Percentiles rank a stretch among this genome's conserved stretches.
phyloP scores from a whole-genome alignment of 2,329 filamentous ascomycete species.

The Aspergillus calidoustus region DNA sequence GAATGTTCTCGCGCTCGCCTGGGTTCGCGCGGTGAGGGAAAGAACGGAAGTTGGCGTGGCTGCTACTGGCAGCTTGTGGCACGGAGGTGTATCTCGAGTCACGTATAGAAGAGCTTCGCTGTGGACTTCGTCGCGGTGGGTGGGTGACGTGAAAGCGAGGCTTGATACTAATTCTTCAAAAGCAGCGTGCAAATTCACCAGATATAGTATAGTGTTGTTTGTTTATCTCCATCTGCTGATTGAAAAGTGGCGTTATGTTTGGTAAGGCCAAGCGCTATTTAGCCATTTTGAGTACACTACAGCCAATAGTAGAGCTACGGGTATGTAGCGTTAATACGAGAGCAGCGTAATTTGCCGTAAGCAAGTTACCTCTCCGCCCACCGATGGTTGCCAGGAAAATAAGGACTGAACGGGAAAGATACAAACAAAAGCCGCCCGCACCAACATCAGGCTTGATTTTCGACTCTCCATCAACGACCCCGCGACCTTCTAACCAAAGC shows the following conservation, averaged over 20 bases:
- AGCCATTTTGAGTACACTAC: not conserved
- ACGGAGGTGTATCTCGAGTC: not conserved
- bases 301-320: not conserved
- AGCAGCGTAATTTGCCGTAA: not conserved
- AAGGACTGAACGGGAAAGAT: conserved; percentile 34
- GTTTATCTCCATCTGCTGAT: conserved; percentile 1
- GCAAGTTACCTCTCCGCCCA: not conserved
- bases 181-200: conserved; percentile 19
- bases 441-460: conserved; percentile 17
- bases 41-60: not conserved
- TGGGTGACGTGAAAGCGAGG: not conserved
- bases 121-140: not conserved
- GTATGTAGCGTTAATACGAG: not conserved
- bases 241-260: not conserved
- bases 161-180: conserved; percentile 6
- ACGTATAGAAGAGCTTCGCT: not conserved
- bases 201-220: conserved; percentile 20
- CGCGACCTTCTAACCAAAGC: conserved; percentile 2
- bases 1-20: not conserved
- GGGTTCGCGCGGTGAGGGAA: not conserved
- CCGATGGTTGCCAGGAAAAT: conserved; percentile 12
- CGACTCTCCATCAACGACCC: conserved; percentile 2
- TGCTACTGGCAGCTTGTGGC: too few relatives aligned
- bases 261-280: not conserved
- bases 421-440: conserved; percentile 31